Conservation (phyloP, 495 filamentous ascomycete species). For the Daldinia loculata region DNA sequence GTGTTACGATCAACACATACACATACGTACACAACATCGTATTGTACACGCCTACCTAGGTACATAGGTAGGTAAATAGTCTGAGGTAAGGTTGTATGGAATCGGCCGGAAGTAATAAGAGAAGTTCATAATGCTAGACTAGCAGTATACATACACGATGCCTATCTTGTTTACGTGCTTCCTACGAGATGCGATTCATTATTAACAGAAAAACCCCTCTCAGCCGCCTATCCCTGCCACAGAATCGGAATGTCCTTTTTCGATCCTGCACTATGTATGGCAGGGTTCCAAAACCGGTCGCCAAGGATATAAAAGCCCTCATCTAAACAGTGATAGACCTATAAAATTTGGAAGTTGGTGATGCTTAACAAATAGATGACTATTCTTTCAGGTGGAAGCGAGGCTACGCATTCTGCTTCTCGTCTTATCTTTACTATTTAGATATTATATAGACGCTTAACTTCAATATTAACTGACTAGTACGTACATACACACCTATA, state of each 20-base stretch:
- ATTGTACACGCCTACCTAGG: constrained; percentile 1
- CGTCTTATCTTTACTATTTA: not conserved
- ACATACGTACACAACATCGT: constrained; percentile 19
- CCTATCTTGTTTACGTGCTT: constrained; percentile 14
- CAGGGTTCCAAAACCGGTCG: constrained; percentile 34
- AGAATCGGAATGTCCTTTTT: constrained; percentile 12
- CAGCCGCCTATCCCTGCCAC: constrained; percentile 27
- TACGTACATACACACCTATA: not conserved
- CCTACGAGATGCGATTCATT: constrained; percentile 32
- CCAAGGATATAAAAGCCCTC: constrained; percentile 35
- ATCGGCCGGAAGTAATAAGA: constrained; percentile 6
- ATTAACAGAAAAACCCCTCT: constrained; percentile 7
- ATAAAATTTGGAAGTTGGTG: constrained; percentile 17
- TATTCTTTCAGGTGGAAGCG: not conserved
- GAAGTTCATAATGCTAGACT: constrained; percentile 9
- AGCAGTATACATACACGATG: constrained; percentile 19
- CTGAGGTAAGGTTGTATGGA: constrained; percentile 1
- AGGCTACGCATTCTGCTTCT: constrained; percentile 7
- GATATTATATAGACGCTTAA: constrained; percentile 3
- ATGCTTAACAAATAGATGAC: not conserved
- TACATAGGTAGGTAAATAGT: not conserved
- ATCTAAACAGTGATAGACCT: constrained; percentile 10
- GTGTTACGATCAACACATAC: constrained; percentile 1
- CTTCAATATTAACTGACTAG: constrained; percentile 12
- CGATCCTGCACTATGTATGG: constrained; percentile 32